Conservation (phyloP, 331 rosid species). For the Acacia pycnantha region DNA sequence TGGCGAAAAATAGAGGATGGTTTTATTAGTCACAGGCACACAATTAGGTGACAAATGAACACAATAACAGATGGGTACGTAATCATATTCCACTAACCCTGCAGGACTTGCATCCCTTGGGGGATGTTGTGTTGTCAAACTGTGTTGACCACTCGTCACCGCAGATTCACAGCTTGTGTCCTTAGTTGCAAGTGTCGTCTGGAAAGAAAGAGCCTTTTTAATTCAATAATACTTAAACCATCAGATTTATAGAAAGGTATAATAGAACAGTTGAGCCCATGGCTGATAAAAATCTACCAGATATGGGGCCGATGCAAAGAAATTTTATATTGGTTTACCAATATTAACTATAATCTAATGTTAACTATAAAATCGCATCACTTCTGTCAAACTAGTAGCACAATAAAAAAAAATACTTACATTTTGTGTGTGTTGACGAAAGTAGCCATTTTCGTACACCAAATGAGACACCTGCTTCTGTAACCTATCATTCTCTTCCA, state of each 20-base stretch:
- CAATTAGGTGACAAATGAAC: constrained; percentile 37
- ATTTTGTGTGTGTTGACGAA: constrained; percentile 87
- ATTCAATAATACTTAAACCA: constrained; percentile 23
- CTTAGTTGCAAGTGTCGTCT: constrained; percentile 87
- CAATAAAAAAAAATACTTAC: constrained; percentile 37
- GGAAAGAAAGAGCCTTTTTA: constrained; percentile 29
- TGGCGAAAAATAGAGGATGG: constrained; percentile 40
- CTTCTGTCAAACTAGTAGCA: background rate
- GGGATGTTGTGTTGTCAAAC: constrained; percentile 93
- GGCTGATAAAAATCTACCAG: background rate
- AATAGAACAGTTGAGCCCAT: background rate
- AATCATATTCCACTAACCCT: constrained; percentile 85
- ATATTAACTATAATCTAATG: background rate
- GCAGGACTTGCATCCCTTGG: constrained; percentile 99
- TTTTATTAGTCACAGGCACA: constrained; percentile 42
- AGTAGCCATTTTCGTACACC: constrained; percentile 95
- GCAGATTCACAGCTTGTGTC: constrained; percentile 97
- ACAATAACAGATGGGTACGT: constrained; percentile 51
- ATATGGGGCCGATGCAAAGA: background rate
- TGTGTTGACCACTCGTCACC: constrained; percentile 93
- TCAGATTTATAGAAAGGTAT: background rate
- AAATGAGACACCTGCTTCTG: constrained; percentile 98
- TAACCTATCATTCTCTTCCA: constrained; percentile 99
- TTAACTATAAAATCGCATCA: background rate
- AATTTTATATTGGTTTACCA: background rate